phyloP scores from a whole-genome alignment of 139 green algal genomes.

The Auxenochlorella pyrenoidosa region DNA sequence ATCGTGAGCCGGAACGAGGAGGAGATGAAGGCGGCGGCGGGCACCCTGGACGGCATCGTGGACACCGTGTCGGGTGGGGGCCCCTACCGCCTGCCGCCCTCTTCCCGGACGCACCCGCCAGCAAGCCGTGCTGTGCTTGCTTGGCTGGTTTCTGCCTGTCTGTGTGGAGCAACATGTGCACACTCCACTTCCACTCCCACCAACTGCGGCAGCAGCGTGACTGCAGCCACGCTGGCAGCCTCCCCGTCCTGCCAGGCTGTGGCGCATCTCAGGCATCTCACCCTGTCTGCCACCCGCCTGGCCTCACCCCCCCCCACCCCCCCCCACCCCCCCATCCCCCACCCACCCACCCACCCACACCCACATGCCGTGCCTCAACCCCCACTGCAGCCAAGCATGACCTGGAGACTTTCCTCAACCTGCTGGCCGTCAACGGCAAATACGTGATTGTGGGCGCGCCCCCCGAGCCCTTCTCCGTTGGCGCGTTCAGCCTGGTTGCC shows the following conservation, averaged over 20 bases:
- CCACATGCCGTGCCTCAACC: background rate
- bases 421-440: slow-evolving; percentile 53
- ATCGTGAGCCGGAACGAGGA: slow-evolving; percentile 1
- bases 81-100: background rate
- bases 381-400: slow-evolving; percentile 63
- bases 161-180: too few species aligned
- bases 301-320: background rate
- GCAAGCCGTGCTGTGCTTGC: too few species aligned
- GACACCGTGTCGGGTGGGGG: slow-evolving; percentile 75
- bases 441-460: slow-evolving; percentile 62
- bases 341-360: too few species aligned
- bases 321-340: background rate
- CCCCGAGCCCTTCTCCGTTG: slow-evolving; percentile 39
- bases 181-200: too few species aligned
- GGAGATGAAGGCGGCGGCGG: slow-evolving; percentile 59
- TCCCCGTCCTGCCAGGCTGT: too few species aligned
- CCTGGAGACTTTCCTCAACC: slow-evolving; percentile 50
- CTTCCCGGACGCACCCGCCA: too few species aligned
- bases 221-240: too few species aligned
- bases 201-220: too few species aligned
- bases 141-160: too few species aligned
- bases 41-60: slow-evolving; percentile 84
- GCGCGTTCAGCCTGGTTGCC: slow-evolving; percentile 17
- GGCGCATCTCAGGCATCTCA: too few species aligned
- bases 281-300: background rate